phyloP scores from a whole-genome alignment of 2,329 filamentous ascomycete species.

The Aspergillus aculeatinus region DNA sequence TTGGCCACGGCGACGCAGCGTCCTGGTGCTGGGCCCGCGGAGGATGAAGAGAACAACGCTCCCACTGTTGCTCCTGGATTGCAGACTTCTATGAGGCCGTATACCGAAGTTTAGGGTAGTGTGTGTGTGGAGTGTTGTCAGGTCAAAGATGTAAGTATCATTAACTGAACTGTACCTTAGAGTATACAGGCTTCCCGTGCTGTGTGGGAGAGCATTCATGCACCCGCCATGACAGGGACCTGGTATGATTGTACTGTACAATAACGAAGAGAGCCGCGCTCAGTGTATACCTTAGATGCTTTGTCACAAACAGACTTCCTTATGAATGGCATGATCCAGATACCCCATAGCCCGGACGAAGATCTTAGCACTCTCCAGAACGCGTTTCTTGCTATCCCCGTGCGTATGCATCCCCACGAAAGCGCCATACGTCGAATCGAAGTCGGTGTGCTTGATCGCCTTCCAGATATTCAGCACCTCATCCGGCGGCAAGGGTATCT shows the following conservation, averaged over 20 bases:
- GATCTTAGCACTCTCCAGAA: slow-evolving; percentile 76
- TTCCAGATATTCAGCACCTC: slow-evolving; percentile 69
- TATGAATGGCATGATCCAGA: slow-evolving; percentile 32
- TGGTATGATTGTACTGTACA: neutral
- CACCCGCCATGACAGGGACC: neutral
- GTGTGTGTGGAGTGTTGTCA: slow-evolving; percentile 1
- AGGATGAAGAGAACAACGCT: neutral
- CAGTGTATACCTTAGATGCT: neutral
- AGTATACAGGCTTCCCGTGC: neutral
- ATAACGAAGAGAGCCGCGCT: neutral
- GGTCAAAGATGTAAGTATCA: neutral
- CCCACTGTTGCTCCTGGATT: slow-evolving; percentile 21
- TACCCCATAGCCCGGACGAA: slow-evolving; percentile 54
- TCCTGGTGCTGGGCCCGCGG: neutral
- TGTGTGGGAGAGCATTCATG: neutral
- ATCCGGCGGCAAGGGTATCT: slow-evolving; percentile 66
- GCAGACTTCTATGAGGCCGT: slow-evolving; percentile 30
- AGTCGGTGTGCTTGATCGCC: slow-evolving; percentile 61
- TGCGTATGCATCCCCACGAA: slow-evolving; percentile 65
- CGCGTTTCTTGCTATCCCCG: slow-evolving; percentile 59
- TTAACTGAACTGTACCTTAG: neutral
- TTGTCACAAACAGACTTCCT: slow-evolving; percentile 19
- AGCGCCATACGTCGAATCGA: slow-evolving; percentile 65
- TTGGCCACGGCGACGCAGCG: slow-evolving; percentile 26
- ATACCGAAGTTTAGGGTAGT: slow-evolving; percentile 26